Evolutionary conservation across 2,329 filamentous ascomycete species (phyloP).

Genomic region (Diaporthe batatas): DNA sequence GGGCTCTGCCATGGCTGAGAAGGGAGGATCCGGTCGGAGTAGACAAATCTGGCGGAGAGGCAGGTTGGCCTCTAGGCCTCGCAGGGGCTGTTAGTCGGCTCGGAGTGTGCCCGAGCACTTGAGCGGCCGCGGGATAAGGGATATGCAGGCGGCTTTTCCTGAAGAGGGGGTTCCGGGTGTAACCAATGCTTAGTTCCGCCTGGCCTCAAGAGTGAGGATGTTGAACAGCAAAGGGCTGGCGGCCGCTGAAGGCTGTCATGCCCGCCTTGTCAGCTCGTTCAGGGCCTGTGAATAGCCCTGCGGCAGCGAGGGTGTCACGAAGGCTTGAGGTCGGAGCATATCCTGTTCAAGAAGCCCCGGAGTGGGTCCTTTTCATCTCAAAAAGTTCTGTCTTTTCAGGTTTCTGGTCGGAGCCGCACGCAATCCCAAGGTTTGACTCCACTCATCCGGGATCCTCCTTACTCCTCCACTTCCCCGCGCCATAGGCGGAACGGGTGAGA

Average conservation of each 20-base stretch:
- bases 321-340: conserved; percentile 31
- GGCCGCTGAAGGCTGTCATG: not conserved
- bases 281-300: not conserved
- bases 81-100: conserved; percentile 1
- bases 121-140: conserved; percentile 6
- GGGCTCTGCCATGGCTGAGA: conserved; percentile 32
- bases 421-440: not conserved
- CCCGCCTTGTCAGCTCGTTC: not conserved
- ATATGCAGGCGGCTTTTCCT: conserved; percentile 15
- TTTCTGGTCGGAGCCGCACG: conserved; percentile 12
- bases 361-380: not conserved
- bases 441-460: not conserved
- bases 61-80: not conserved
- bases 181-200: not conserved
- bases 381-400: not conserved
- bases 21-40: conserved; percentile 23
- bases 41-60: conserved; percentile 6
- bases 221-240: not conserved
- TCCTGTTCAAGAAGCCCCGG: conserved; percentile 35
- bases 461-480: conserved; percentile 31
- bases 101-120: conserved; percentile 13
- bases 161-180: conserved; percentile 13
- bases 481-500: not conserved
- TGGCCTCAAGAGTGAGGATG: not conserved
- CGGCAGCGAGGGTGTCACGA: conserved; percentile 11